phyloP scores from a whole-genome alignment of 345 rosid genomes.

The Euphorbia lathyris region DNA sequence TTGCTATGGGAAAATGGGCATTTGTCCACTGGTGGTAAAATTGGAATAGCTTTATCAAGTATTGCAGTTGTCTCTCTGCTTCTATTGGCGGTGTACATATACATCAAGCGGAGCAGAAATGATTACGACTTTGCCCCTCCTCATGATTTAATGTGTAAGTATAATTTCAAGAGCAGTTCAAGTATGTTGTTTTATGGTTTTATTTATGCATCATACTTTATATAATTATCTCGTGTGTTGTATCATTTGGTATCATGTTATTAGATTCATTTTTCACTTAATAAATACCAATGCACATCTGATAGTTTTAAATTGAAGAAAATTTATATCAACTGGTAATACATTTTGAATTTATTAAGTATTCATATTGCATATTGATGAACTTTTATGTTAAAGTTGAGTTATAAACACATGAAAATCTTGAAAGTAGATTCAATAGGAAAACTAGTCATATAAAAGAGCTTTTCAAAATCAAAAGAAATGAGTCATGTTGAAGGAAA shows the following conservation, averaged over 20 bases:
- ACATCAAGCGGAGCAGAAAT: slow-evolving; percentile 60
- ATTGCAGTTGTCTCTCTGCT: slow-evolving; percentile 37
- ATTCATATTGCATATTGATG: not conserved
- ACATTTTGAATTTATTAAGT: not conserved
- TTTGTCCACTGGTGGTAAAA: slow-evolving; percentile 77
- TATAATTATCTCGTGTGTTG: not conserved
- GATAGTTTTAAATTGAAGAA: not conserved
- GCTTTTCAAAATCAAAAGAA: not conserved
- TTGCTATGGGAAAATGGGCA: slow-evolving; percentile 81
- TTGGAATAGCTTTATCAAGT: slow-evolving; percentile 61
- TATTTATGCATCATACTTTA: not conserved
- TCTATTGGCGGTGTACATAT: slow-evolving; percentile 51
- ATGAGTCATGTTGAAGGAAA: not conserved
- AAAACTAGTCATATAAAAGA: not conserved
- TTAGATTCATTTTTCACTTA: not conserved
- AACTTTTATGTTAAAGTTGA: not conserved
- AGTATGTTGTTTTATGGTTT: not conserved
- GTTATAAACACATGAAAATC: not conserved
- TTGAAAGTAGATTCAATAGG: not conserved
- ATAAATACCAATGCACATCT: not conserved
- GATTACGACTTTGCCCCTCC: slow-evolving; percentile 92
- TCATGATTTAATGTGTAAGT: slow-evolving; percentile 90
- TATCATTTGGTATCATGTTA: not conserved
- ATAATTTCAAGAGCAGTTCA: slow-evolving; percentile 6
- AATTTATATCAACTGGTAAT: not conserved